Base-by-base conservation (phyloP, 73 alveolate genomes). In the Halteria grandinella region DNA sequence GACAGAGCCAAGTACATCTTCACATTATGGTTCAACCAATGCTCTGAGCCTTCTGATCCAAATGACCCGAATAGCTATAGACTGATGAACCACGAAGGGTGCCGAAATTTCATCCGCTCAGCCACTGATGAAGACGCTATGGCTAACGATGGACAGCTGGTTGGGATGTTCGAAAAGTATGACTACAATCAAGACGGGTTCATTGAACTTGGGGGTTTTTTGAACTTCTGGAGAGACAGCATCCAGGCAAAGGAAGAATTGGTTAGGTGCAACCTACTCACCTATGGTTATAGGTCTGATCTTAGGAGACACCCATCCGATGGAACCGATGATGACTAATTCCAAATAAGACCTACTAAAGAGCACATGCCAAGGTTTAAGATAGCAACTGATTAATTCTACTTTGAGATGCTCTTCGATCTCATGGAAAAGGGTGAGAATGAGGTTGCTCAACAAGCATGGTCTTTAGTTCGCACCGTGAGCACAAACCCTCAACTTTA, bases 91-190 rank as follows among this genome's bases (percentile, higher is more conserved):
- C 90, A 86, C 24, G 80, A 45, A 21, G 83, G 86, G 44, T 78
- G 93, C 40, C 85, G 88, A 11, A 63, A 75, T n/a, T 90, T 93
- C 72, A 89, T 85, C 37, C 49, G 86, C 20, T 80, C 91, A 10
- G 83, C 95, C 69, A 90, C 98, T 17, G 95, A 90, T 0, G 96
- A 93, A 53, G 73, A 75, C 15, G 77, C 91, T 45, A 53, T 48
- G 33, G 91, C 88, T 20, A 79, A 50, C n/a, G 97, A 90, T 69
- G 21, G 55, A 5, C 75, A 94, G 33, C 83, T 93, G 2, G 55
- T 32, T 5, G 54, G 71, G 29, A 51, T 88, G 23, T 90, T 93
- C 48, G 84, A 69, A 34, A 36, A 60, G 31, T 79, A 83, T 63
- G 97, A 93, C 33, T 47, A 41, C 18, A 95, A 91, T 29, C 45